Conservation (phyloP, 495 filamentous ascomycete species). For the Daldinia caldariorum region DNA sequence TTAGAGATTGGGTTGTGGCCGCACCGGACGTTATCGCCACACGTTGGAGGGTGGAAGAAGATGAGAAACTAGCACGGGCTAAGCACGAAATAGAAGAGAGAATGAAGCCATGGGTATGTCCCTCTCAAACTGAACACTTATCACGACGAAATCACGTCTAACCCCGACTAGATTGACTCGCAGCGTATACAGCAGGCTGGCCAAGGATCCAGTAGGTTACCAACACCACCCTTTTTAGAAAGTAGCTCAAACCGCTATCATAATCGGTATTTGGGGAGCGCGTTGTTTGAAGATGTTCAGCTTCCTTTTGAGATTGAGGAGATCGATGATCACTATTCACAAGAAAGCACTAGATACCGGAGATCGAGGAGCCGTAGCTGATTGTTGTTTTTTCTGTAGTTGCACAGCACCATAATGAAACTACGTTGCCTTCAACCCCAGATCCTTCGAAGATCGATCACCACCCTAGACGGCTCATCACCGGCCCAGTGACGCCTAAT, state of each 20-base stretch:
- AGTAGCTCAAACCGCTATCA: slow-evolving; percentile 34
- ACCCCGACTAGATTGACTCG: slow-evolving; percentile 39
- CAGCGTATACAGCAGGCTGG: slow-evolving; percentile 41
- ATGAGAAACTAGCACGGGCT: slow-evolving; percentile 57
- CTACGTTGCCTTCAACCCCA: slow-evolving; percentile 44
- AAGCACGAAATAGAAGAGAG: slow-evolving; percentile 57
- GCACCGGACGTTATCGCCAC: slow-evolving; percentile 66
- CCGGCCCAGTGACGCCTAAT: slow-evolving; percentile 38
- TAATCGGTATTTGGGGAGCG: slow-evolving; percentile 43
- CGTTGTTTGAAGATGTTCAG: slow-evolving; percentile 42
- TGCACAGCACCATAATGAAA: slow-evolving; percentile 53
- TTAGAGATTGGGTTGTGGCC: slow-evolving; percentile 73
- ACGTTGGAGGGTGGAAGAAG: slow-evolving; percentile 72
- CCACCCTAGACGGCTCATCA: slow-evolving; percentile 46
- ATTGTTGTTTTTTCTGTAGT: slow-evolving; percentile 49
- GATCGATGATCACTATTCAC: slow-evolving; percentile 40
- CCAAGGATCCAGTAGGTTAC: slow-evolving; percentile 47
- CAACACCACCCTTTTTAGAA: slow-evolving; percentile 43
- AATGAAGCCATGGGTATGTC: slow-evolving; percentile 54
- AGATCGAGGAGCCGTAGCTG: slow-evolving; percentile 45
- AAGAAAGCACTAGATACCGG: slow-evolving; percentile 45
- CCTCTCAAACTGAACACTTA: background rate
- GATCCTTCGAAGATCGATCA: slow-evolving; percentile 43
- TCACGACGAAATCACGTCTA: slow-evolving; percentile 12
- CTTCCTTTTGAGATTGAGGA: slow-evolving; percentile 50